Percentiles rank a stretch among this genome's conserved stretches.
Conservation (phyloP, 2,329 filamentous ascomycete species). For the Zymoseptoria ardabiliae region DNA sequence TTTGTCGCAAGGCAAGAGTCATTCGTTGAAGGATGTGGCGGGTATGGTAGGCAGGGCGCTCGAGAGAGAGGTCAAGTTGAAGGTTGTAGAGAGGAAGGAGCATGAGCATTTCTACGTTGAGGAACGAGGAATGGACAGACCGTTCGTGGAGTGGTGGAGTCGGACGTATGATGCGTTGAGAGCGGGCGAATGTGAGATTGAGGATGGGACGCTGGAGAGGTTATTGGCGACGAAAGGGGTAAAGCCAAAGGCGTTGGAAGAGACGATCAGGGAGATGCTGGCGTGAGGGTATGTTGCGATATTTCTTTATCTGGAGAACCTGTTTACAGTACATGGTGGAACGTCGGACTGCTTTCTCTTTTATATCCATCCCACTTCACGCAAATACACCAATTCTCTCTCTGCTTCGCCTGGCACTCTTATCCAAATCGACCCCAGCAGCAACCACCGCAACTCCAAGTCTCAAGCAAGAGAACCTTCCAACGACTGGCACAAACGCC, state of each 20-base stretch:
- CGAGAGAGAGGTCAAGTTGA: conserved; percentile 26
- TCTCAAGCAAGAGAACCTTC: no score
- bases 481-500: no score
- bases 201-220: conserved; percentile 35
- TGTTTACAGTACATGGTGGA: no score
- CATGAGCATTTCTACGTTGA: conserved; percentile 37
- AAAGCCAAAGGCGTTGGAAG: conserved; percentile 32
- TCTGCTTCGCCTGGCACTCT: no score
- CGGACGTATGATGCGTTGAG: conserved; percentile 38
- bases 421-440: no score
- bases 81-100: conserved; percentile 33
- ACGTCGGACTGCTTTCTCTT: no score
- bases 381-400: no score
- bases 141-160: conserved; percentile 40
- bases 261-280: conserved; percentile 38
- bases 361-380: no score
- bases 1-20: conserved; percentile 26
- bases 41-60: conserved; percentile 21
- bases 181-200: conserved; percentile 37
- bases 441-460: no score
- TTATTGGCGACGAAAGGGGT: conserved; percentile 31
- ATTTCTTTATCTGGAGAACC: no score
- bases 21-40: conserved; percentile 25
- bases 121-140: conserved; percentile 30
- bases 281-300: not conserved